Base-by-base conservation (phyloP, 2,329 filamentous ascomycete species). In the Trichophyton rubrum region DNA sequence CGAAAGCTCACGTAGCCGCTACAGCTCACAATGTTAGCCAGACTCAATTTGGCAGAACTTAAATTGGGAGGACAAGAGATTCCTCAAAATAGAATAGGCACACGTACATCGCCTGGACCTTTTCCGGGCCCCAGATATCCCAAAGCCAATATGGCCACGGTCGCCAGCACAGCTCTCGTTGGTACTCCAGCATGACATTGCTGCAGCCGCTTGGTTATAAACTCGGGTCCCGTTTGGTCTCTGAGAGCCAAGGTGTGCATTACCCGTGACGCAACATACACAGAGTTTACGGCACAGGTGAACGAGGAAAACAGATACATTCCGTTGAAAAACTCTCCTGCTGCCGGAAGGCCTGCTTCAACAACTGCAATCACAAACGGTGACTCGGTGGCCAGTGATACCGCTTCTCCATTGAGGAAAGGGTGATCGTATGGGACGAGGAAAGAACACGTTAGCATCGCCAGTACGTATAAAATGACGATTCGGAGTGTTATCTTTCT, bases 231-330 rank as follows among this genome's bases (percentile, higher is more conserved):
- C 60, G 72, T 73, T 27, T 68, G 69, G 58, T 73, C 74, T 30
- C 61, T 60, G 13, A 65, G 63, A 62, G 76, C 75, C 58, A 78
- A 68, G 1, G 75, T 75, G 67, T 78, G 75, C 13, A 78, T 66
- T 6, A 75, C 67, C 53, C 76, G 68, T 9, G 73, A 75, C 15
- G 74, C 72, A 38, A 74, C 70, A 64, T 77, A 78, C 11, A 77
- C 66, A 4, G 71, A 70, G 62, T 75, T 77, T 59, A 77, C 71
- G 0, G 71, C 75, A 4, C 72, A 72, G 0, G 74, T 74, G 24
- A 72, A 70, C 0, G 75, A 74, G 0, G 75, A 74, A 63, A 78
- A 75, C 38, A 78, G 71, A 64, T 75, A 77, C 61, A 78, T 74
- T 0, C 70, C 75, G 59, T 77, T 78, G 65, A 78, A 73, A 58